Conservation (phyloP, 139 green algal species). For the Pleodorina starrii region DNA sequence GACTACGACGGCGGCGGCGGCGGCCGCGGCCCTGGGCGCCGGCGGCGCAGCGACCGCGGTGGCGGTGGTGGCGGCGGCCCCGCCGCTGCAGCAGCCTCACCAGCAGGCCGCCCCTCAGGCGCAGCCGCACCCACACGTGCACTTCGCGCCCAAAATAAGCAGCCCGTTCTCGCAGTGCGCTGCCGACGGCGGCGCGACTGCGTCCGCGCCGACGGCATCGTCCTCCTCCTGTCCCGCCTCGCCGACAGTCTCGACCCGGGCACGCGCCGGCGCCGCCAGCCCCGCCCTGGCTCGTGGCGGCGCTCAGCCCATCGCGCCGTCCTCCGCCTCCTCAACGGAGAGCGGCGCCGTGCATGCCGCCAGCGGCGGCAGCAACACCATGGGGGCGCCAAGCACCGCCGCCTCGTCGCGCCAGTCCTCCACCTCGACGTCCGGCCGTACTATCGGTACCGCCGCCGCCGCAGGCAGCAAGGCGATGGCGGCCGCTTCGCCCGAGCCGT, state of each 20-base stretch:
- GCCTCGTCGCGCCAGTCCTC: constrained; percentile 26
- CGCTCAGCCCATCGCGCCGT: neutral
- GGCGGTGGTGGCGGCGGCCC: neutral
- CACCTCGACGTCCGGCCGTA: neutral
- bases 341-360: neutral
- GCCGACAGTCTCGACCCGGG: neutral
- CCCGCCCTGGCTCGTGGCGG: neutral
- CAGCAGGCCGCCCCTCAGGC: neutral
- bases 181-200: neutral
- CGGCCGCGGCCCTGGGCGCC: neutral
- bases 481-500: too few species aligned
- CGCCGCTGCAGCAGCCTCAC: neutral
- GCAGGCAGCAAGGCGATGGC: too few species aligned
- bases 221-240: constrained; percentile 4
- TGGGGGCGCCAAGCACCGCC: neutral
- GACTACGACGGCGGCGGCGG: neutral
- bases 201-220: neutral
- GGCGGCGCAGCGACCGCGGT: neutral
- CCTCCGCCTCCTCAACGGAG: constrained; percentile 26
- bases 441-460: neutral
- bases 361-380: neutral
- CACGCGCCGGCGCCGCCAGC: neutral
- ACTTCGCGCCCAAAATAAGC: constrained; percentile 16
- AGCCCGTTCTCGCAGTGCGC: neutral
- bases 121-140: constrained; percentile 26